Conservation (phyloP, 257 asterid genomes). For the Striga asiatica region DNA sequence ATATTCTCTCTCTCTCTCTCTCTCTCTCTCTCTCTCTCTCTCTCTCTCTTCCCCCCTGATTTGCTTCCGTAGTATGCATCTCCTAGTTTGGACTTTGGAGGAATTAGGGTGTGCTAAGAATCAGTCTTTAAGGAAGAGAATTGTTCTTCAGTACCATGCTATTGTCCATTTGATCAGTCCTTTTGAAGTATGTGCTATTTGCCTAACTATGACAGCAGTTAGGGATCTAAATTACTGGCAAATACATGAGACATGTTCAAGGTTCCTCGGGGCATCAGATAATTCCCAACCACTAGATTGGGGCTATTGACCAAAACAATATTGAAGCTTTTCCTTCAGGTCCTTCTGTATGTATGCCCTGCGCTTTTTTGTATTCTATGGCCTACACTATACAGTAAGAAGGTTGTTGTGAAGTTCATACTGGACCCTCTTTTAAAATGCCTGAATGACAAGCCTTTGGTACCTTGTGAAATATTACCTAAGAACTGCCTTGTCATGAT, state of each 20-base stretch:
- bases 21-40: too few relatives aligned
- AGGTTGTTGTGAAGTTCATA: background rate
- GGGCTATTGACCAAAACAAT: background rate
- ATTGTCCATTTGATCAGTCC: background rate
- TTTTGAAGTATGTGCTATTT: background rate
- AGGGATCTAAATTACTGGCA: background rate
- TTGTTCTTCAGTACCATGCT: background rate
- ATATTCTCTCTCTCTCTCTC: too few relatives aligned
- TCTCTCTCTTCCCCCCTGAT: too few relatives aligned
- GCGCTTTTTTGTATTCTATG: background rate
- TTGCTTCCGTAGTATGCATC: background rate
- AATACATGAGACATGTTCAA: background rate
- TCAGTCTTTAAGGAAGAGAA: background rate
- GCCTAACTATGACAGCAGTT: background rate
- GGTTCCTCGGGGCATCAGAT: background rate
- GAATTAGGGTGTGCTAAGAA: too few relatives aligned
- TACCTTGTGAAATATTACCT: background rate
- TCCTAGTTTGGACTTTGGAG: background rate
- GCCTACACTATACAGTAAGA: background rate
- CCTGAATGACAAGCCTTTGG: background rate
- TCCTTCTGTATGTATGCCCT: background rate
- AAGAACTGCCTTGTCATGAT: too few relatives aligned
- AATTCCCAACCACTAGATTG: background rate
- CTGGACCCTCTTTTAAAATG: background rate
- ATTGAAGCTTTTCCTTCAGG: background rate